Evolutionary conservation across 108 stramenopile genomes (phyloP).

Genomic region (Skeletonema costatum): DNA sequence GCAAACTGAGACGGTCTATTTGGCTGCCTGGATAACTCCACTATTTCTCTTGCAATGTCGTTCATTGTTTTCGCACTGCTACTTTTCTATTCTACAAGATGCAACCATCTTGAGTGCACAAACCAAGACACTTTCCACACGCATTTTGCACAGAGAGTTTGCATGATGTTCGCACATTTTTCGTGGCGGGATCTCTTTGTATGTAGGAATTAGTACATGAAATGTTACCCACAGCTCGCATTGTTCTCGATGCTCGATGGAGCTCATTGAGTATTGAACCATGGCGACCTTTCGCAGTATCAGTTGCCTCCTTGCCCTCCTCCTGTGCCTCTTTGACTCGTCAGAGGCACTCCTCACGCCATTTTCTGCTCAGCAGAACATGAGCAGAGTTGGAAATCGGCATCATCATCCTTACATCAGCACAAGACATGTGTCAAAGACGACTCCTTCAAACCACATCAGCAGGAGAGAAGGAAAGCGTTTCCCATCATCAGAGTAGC

Average conservation of each 20-base stretch:
- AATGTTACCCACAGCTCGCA: no score
- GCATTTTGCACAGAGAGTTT: no score
- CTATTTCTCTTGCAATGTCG: background rate
- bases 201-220: no score
- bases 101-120: no score
- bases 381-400: background rate
- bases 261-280: no score
- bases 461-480: background rate
- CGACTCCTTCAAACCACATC: background rate
- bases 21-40: background rate
- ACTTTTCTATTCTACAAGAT: no score
- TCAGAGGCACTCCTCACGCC: background rate
- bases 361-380: background rate
- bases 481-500: background rate
- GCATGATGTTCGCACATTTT: no score
- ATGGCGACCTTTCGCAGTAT: no score
- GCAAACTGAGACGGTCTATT: background rate
- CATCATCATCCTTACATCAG: no score
- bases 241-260: no score
- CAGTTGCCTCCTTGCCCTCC: background rate
- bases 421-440: background rate
- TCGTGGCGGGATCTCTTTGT: no score
- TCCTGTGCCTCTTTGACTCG: background rate
- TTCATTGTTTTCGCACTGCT: background rate
- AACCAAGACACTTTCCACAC: no score